These are phyloP conservation scores for Nakaseomyces glabratus DNA, from an alignment of 1,139 yeast species.

Conservation along the genomic window DNA sequence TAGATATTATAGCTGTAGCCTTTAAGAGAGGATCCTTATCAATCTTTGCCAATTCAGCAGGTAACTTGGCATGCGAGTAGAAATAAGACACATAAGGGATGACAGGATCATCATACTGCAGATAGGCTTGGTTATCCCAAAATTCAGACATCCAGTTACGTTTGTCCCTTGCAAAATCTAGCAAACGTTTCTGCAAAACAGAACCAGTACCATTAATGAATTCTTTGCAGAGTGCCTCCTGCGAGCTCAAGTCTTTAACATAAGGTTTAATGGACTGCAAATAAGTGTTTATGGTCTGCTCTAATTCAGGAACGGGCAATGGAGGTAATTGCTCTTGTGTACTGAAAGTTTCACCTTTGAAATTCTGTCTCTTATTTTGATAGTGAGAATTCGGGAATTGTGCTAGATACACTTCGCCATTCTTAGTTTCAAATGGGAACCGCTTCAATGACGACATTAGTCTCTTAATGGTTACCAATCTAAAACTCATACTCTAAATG, in stretches of 20 bases:
- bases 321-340: slow-evolving; percentile 70
- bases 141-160: slow-evolving; percentile 88
- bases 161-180: slow-evolving; percentile 46
- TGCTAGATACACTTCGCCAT: slow-evolving; percentile 26
- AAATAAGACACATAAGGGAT: slow-evolving; percentile 91
- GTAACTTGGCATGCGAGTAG: slow-evolving; percentile 67
- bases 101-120: slow-evolving; percentile 86
- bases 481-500: no score
- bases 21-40: slow-evolving; percentile 68
- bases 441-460: slow-evolving; percentile 7
- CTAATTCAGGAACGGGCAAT: slow-evolving; percentile 79
- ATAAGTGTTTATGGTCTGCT: slow-evolving; percentile 62
- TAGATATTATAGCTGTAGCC: slow-evolving; percentile 54
- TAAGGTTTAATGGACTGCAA: slow-evolving; percentile 66
- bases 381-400: slow-evolving; percentile 17
- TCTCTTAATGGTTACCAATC: not conserved
- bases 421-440: slow-evolving; percentile 22
- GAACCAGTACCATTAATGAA: slow-evolving; percentile 62
- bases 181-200: slow-evolving; percentile 57
- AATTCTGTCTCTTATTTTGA: slow-evolving; percentile 21
- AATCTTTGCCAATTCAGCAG: slow-evolving; percentile 38
- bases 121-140: slow-evolving; percentile 93
- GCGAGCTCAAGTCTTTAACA: slow-evolving; percentile 47
- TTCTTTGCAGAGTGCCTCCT: slow-evolving; percentile 54
- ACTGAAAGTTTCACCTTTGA: slow-evolving; percentile 63